phyloP scores from a whole-genome alignment of 1,284 basidiomycete species.

The Uromyces viciae-fabae region DNA sequence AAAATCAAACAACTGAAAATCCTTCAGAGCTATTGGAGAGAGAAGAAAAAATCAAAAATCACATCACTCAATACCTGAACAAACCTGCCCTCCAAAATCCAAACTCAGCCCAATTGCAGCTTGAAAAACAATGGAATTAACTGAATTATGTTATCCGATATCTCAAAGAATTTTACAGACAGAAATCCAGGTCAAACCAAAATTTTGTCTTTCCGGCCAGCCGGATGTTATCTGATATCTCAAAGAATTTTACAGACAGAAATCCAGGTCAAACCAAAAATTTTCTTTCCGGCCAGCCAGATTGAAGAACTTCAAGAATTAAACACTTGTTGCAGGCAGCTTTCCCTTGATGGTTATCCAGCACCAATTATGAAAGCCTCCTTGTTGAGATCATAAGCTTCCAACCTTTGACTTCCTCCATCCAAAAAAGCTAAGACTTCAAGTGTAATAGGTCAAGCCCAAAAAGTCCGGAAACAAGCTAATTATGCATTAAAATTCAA shows the following conservation, averaged over 20 bases:
- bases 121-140: not conserved
- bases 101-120: not conserved
- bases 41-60: not conserved
- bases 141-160: not conserved
- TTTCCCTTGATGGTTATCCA: not conserved
- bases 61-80: not conserved
- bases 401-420: not conserved
- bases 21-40: not conserved
- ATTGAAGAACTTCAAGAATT: conserved; percentile 12
- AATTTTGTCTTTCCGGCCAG: too few relatives aligned
- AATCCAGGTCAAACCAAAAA: conserved; percentile 4
- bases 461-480: not conserved
- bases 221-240: too few relatives aligned
- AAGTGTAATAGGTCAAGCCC: not conserved
- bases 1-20: not conserved
- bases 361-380: not conserved
- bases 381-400: not conserved
- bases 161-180: too few relatives aligned
- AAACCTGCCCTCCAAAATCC: not conserved
- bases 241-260: too few relatives aligned
- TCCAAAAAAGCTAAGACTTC: not conserved
- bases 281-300: not conserved
- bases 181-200: too few relatives aligned
- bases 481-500: not conserved
- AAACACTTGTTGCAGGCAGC: not conserved